Evolutionary conservation across 805 yeast species (phyloP), one percentile per base, ranked within the genome.

Genomic region (Starmerella powellii): DNA sequence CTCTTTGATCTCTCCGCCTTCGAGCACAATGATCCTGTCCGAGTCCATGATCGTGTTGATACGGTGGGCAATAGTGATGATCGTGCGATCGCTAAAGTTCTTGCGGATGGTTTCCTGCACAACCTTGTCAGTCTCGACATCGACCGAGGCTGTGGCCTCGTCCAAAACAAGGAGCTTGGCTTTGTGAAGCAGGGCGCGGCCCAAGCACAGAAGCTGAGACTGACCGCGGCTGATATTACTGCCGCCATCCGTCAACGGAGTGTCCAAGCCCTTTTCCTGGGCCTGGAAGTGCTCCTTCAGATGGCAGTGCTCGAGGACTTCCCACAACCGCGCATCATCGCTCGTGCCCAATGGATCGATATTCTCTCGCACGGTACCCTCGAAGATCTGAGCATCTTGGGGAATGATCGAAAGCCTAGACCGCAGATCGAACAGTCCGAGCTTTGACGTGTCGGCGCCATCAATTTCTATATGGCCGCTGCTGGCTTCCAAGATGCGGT

Each of bases 371-470:
- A 86, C 64, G 0, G 91, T 72, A 23, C 95, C 95, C 63, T 82
- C 84, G 58, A 86, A 80, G 6, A 83, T 86, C 58, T 86, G 95
- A 0, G 95, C 82, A 60, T 86, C 96, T 60, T 86, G 95, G 3
- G 96, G 96, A 49, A 86, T 86, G 51, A 86, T 87, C 1, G 91
- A 79, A 33, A 86, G 64, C 48, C 74, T 72, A 27, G 78, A 78
- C 57, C 96, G 73, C 54, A 86, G 66, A 56, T 86, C 95, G 48
- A 64, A 68, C 39, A 86, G 65, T 2, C 95, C 95, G 40, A 86
- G 71, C 21, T 65, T 56, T 31, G 75, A 66, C 2, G 82, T 82
- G 51, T 80, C 63, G n/a, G 82, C 56, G 23, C 71, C 76, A 63
- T 87, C 95, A 48, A 86, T 80, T 12, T 64, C 66, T 51, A 86